Evolutionary conservation across 78 protist genomes (phyloP), one percentile per base, ranked within the genome.

Genomic region (Trichosphaerium sp.): DNA sequence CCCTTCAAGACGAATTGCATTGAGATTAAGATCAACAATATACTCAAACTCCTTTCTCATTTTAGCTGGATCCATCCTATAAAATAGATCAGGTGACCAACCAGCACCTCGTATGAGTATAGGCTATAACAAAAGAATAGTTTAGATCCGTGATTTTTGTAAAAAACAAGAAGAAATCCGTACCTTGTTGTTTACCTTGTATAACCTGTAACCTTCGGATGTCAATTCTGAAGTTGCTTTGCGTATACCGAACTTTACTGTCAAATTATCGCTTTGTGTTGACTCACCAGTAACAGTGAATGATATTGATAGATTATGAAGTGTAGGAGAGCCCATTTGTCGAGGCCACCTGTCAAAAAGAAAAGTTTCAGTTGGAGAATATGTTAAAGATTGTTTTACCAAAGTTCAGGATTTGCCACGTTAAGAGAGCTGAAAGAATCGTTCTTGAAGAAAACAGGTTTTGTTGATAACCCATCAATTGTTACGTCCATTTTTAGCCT

Each of bases 341-440:
- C 21, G 21, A 26, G 62, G 62, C 62, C 62, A 57, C 62, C 62
- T n/a, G n/a, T n/a, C n/a, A n/a, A n/a, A n/a, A n/a, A n/a, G n/a
- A n/a, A 47, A 47, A 47, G 32, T 47, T 21, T 47, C 32, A 21
- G 21, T 47, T 47, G 51, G 51, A 47, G 51, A 47, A n/a, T 21
- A 47, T 21, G 51, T n/a, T 21, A 21, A 21, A n/a, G 32, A 21
- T 21, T 21, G 21, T n/a, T 47, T 21, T 47, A 47, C 51, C n/a
- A n/a, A n/a, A n/a, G n/a, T 47, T 47, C 32, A n/a, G 51, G 51
- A 21, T 47, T n/a, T n/a, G 21, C 21, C 21, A 47, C 21, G 21
- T 21, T 21, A 47, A 47, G 51, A 21, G 21, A 21, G 21, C 51
- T 47, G 51, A 47, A 47, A 47, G 21, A 47, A 21, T 21, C 21